Percentiles rank a stretch among this genome's conserved stretches.
Evolutionary conservation across 208 protist genomes (phyloP).

Genomic region (Trypanosoma brucei): DNA sequence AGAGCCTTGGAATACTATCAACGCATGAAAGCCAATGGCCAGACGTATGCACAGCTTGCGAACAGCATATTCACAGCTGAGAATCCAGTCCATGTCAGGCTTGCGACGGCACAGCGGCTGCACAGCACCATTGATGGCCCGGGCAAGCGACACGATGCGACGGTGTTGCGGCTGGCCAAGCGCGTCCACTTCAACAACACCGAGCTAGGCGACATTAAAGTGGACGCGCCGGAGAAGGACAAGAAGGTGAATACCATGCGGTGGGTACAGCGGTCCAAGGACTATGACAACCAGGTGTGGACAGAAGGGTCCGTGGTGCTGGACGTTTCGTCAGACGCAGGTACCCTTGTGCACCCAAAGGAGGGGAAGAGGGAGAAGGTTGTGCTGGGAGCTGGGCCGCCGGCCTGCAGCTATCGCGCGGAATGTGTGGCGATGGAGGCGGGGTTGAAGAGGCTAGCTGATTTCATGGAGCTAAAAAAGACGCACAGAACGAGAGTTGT

Average conservation of each 20-base stretch:
- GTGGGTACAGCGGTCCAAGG: background rate
- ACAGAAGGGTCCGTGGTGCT: slow-evolving; percentile 15
- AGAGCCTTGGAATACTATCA: background rate
- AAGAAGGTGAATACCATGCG: background rate
- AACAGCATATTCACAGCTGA: background rate
- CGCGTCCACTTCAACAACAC: background rate
- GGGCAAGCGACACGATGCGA: background rate
- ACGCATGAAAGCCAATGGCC: background rate
- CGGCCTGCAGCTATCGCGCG: slow-evolving; percentile 19
- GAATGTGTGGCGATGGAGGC: slow-evolving; percentile 17
- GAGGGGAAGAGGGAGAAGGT: background rate
- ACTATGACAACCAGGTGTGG: slow-evolving; percentile 17
- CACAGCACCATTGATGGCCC: background rate
- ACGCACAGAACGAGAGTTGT: background rate
- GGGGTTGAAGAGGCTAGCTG: slow-evolving; percentile 3
- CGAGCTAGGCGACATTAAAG: background rate
- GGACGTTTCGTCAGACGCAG: slow-evolving; percentile 10
- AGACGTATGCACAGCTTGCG: background rate
- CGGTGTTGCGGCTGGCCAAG: slow-evolving; percentile 1
- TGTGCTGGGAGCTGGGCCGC: background rate
- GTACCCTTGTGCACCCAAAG: slow-evolving; percentile 6
- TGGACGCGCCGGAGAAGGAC: background rate
- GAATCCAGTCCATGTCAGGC: background rate
- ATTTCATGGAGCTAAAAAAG: background rate
- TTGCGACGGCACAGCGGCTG: slow-evolving; percentile 1